Base-by-base conservation (phyloP, 2,329 filamentous ascomycete species). In the Penicillium sp. region DNA sequence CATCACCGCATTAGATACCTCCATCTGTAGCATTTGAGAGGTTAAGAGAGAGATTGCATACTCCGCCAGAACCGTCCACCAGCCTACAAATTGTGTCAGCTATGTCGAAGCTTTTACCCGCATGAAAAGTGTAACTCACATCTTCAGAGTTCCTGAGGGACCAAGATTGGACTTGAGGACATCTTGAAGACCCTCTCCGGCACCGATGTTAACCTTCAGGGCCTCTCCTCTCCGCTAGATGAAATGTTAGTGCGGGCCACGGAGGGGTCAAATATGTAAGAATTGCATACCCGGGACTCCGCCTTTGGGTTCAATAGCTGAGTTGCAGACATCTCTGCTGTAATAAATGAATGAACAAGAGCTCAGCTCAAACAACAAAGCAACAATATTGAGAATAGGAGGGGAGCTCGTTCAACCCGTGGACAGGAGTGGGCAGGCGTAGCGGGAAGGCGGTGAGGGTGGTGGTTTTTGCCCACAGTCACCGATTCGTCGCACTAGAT, bases 221-320 rank as follows among this genome's bases (percentile, higher is more conserved):
- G 95, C 95, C 86, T 99, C 95, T 77, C 91, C 95, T 83, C 95
- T 88, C 83, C 95, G 88, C 92, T 96, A 64, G 35, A 59, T 72
- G 69, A 68, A 71, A 70, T 72, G 75, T 82, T 78, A 80, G 78
- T 75, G 67, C 65, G 65, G 69, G 65, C 62, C 66, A 58, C 47
- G 51, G 59, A 62, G 61, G 56, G 62, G 55, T 65, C 69, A 65
- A 68, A 22, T 67, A 67, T 65, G 65, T 60, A 55, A 59, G 62
- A 69, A 65, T 68, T 61, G 81, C 90, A 70, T 83, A 96, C 92
- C 80, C 95, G 88, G 70, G 93, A 97, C 82, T 99, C 95, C 72
- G 95, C 95, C 84, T 99, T 99, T 61, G 95, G 95, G 79, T 99
- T 99, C 66, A 99, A 89, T 72, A 99, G 88, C 82, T 98, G 93